phyloP scores from a whole-genome alignment of 805 yeast genomes.

The Kuraishia hungarica region DNA sequence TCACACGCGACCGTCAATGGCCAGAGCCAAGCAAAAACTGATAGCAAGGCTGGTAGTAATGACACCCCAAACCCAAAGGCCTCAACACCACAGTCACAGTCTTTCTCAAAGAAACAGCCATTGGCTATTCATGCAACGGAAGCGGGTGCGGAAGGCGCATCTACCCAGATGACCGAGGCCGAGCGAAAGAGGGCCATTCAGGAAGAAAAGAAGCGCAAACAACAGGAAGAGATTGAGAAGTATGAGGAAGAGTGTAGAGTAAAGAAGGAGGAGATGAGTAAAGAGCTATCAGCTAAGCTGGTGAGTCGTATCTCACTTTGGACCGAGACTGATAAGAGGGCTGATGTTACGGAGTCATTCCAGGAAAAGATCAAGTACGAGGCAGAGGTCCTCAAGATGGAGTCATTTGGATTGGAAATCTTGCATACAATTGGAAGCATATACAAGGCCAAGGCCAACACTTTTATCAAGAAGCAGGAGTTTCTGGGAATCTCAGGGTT shows the following conservation, averaged over 20 bases:
- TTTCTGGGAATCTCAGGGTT: constrained; percentile 85
- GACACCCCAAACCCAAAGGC: background rate
- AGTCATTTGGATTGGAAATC: constrained; percentile 89
- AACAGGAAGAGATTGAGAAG: constrained; percentile 47
- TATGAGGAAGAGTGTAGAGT: constrained; percentile 70
- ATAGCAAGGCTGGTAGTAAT: background rate
- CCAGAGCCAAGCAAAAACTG: background rate
- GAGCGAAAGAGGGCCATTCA: constrained; percentile 20
- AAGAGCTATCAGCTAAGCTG: constrained; percentile 41
- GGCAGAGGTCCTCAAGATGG: constrained; percentile 79
- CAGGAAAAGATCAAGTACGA: constrained; percentile 46
- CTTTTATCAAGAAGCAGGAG: constrained; percentile 64
- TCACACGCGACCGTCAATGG: background rate
- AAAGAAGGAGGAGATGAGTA: constrained; percentile 47
- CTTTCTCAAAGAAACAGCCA: constrained; percentile 33
- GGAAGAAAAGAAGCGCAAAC: constrained; percentile 22
- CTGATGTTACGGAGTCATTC: constrained; percentile 52
- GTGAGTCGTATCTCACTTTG: constrained; percentile 34
- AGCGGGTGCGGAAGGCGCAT: constrained; percentile 9
- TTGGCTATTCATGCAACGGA: constrained; percentile 19
- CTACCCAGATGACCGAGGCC: constrained; percentile 12
- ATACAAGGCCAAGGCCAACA: constrained; percentile 68
- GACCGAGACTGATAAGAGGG: constrained; percentile 52
- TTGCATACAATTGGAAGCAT: constrained; percentile 76
- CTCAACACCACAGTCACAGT: background rate